Evolutionary conservation across 2,329 filamentous ascomycete species (phyloP).

Genomic region (Dothistroma pini): DNA sequence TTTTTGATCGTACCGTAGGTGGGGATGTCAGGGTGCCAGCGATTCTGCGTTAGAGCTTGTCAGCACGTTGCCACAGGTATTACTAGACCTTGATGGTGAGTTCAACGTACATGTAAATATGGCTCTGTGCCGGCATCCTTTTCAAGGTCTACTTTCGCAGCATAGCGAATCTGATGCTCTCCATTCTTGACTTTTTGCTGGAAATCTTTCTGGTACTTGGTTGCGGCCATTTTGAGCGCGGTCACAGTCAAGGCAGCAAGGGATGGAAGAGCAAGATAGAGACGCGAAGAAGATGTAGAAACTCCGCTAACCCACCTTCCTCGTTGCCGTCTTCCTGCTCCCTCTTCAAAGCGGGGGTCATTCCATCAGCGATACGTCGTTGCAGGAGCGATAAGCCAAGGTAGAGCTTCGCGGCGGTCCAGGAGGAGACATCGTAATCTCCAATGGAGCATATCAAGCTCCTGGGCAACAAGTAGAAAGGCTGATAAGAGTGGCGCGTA

Average conservation of each 20-base stretch:
- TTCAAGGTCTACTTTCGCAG: constrained; percentile 68
- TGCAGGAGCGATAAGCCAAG: background rate
- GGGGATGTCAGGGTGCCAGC: constrained; percentile 91
- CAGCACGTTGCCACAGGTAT: constrained; percentile 10
- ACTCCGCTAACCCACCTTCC: background rate
- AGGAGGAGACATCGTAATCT: background rate
- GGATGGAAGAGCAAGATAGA: background rate
- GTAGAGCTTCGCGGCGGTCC: background rate
- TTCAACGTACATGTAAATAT: constrained; percentile 31
- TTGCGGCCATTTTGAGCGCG: background rate
- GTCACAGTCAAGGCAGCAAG: background rate
- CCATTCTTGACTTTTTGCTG: constrained; percentile 3
- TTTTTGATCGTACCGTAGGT: constrained; percentile 69
- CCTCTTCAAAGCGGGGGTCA: background rate
- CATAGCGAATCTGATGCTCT: constrained; percentile 50
- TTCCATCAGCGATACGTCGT: background rate
- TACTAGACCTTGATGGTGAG: constrained; percentile 16
- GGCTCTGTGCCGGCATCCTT: constrained; percentile 67
- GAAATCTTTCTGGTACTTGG: constrained; percentile 1
- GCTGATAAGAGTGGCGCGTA: constrained; percentile 1
- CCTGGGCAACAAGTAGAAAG: background rate
- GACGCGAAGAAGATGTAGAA: background rate
- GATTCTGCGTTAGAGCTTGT: constrained; percentile 57
- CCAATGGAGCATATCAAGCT: background rate
- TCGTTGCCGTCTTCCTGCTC: background rate